A percentile compares a stretch with the other conserved stretches of the same genome.
These are phyloP conservation scores for Neurospora terricola DNA, from an alignment of 495 filamentous ascomycete species.

Conservation along the genomic window DNA sequence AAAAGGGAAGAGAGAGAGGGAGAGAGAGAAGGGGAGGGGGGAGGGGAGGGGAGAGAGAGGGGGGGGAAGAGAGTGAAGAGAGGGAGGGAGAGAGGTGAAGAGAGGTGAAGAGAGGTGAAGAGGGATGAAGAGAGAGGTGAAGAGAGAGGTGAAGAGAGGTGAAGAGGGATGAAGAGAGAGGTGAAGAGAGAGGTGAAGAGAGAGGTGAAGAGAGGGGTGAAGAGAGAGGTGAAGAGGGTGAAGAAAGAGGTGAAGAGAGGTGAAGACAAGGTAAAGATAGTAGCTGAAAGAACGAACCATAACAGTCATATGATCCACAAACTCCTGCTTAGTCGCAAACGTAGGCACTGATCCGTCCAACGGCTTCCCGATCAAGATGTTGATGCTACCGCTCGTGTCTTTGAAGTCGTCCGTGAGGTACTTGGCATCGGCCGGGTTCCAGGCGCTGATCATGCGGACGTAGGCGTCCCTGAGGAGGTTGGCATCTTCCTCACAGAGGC, in stretches of 20 bases:
- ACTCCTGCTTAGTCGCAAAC: constrained; percentile 17
- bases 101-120: neutral
- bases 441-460: constrained; percentile 14
- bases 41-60: neutral
- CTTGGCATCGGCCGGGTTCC: constrained; percentile 15
- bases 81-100: neutral
- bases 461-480: constrained; percentile 15
- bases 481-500: constrained; percentile 11
- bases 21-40: neutral
- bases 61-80: neutral
- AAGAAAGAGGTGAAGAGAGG: neutral
- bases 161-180: neutral
- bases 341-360: constrained; percentile 11
- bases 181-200: neutral
- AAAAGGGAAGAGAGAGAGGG: neutral
- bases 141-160: neutral
- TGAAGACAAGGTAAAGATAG: neutral
- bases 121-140: too few relatives aligned
- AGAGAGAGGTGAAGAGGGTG: neutral
- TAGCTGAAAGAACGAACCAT: constrained; percentile 4
- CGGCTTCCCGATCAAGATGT: constrained; percentile 15
- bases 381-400: constrained; percentile 24
- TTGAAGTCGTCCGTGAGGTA: constrained; percentile 14
- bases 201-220: neutral
- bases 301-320: constrained; percentile 11